Base-by-base conservation (phyloP, 352 stramenopile genomes). In the Phytophthora macrochlamydospora region DNA sequence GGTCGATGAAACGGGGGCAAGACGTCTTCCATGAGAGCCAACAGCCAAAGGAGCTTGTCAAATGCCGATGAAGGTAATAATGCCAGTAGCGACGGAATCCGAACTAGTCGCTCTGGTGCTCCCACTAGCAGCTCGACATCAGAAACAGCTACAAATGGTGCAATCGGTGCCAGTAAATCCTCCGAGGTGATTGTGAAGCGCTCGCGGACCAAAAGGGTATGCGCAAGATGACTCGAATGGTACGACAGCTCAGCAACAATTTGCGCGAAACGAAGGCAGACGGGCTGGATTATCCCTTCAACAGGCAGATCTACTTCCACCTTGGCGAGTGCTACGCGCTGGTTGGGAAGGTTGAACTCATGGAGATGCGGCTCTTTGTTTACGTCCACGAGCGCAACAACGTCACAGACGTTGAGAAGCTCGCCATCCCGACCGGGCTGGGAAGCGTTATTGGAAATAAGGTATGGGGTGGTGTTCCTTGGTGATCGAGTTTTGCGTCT, bases 381-480 rank as follows among this genome's bases (percentile, higher is more conserved):
- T 92, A 87, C 46, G 84, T 91, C 24, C 83, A 90, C 50, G 59
- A 62, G 12, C 83, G 73, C 42, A 87, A 90, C 70, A 67, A 71
- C 5, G 77, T 92, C 6, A 69, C 69, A n/a, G 63, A 81, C 24
- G 66, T 90, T 24, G 87, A 95, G 61, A 93, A 93, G 48, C 51
- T 80, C n/a, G 86, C 82, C 7, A 68, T 92, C 7, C 76, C 87
- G 3, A 93, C 87, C 18, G 87, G 87, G 4, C 69, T 95, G 13
- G 87, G 87, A 8, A 95, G 85, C 60, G 80, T 93, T 35, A 76
- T 95, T 9, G 85, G 85, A 37, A 93, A 95, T 67, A 95, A 95
- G 76, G 87, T 93, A 72, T 4, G 35, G 2, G 42, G 43, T 50
- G 11, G 35, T 28, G 44, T 49, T 40, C 11, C 28, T 50, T 30